Percentiles rank a stretch among this genome's conserved stretches.
These are phyloP conservation scores for Calonectria leucothoes DNA, from an alignment of 2,329 filamentous ascomycete species.

Conservation along the genomic window DNA sequence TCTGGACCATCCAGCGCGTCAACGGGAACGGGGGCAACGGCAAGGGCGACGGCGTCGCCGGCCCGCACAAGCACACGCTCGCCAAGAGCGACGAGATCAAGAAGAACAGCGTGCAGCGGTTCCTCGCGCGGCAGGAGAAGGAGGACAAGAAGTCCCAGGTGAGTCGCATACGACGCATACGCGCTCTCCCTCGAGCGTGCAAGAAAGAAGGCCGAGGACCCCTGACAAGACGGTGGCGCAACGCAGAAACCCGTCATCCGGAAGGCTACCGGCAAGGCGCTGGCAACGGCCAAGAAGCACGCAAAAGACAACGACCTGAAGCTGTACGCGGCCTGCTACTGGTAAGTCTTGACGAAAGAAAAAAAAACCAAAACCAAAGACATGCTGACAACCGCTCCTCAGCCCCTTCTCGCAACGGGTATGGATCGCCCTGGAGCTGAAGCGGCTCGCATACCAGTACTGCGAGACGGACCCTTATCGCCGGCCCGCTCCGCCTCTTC, in stretches of 20 bases:
- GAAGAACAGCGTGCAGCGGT: slow-evolving; percentile 81
- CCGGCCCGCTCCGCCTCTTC: slow-evolving; percentile 65
- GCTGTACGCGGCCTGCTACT: slow-evolving; percentile 86
- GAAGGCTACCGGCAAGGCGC: slow-evolving; percentile 78
- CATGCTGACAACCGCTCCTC: slow-evolving; percentile 9
- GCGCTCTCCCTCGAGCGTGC: background rate
- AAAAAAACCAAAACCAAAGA: background rate
- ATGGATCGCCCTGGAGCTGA: slow-evolving; percentile 89
- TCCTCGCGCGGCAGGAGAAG: slow-evolving; percentile 72
- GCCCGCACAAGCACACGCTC: slow-evolving; percentile 80
- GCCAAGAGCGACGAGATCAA: slow-evolving; percentile 83
- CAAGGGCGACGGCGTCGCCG: slow-evolving; percentile 75
- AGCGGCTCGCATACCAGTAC: slow-evolving; percentile 84
- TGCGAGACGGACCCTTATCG: slow-evolving; percentile 86
- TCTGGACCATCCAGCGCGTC: slow-evolving; percentile 82
- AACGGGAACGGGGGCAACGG: slow-evolving; percentile 82
- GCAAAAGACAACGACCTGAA: slow-evolving; percentile 78
- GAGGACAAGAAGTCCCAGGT: slow-evolving; percentile 67
- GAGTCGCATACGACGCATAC: slow-evolving; percentile 11
- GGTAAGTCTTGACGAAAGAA: slow-evolving; percentile 58
- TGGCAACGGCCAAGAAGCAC: slow-evolving; percentile 76
- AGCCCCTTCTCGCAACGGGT: slow-evolving; percentile 89
- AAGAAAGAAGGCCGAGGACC: background rate
- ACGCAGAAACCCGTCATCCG: slow-evolving; percentile 75
- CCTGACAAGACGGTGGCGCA: background rate